Base-by-base conservation (phyloP, 371 early-diverging fungal species). In the Actinomortierella ambigua region DNA sequence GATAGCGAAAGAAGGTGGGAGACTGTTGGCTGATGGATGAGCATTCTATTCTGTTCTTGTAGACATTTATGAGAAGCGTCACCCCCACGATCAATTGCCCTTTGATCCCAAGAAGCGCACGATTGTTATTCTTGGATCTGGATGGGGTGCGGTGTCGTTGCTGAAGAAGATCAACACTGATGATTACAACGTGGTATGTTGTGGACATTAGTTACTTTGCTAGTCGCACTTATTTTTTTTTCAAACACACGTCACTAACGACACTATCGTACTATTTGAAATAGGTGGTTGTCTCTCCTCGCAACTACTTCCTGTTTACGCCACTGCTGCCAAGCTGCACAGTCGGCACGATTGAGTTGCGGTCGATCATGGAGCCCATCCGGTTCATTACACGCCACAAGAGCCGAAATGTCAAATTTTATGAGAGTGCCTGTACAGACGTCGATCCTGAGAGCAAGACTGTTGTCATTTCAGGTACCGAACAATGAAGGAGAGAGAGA, bases 291-390 rank as follows among this genome's bases (percentile, higher is more conserved):
- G 88, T 96, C 0, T 91, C 91, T 24, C 95, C 95, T 17, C 85
- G 93, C 57, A 95, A 95, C 79, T 97, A 95, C 81, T 97, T 97
- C 75, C 78, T 95, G 69, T 96, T 95, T 80, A 95, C 97, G 5
- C 97, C 97, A 20, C 73, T 96, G 52, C 80, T 96, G 47, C 95
- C 96, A 42, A 87, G 86, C 62, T 88, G 88, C 68, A 93, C 94
- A 0, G 92, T 92, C 1, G 95, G 95, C 42, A 93, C 95, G 0
- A 84, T 94, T 26, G 95, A 95, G 70, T 81, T 89, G 49, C 86
- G 93, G 13, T 90, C 90, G 15, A 85, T 95, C 65, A 89, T 95
- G 87, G 89, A 90, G 69, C 95, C 97, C 6, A 88, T 93, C 46
- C 89, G 95, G 15, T 92, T 89, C 78, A 82, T 95, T 51, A 87